These are phyloP conservation scores for Lantana camara DNA, from an alignment of 257 asterid species.

Conservation along the genomic window DNA sequence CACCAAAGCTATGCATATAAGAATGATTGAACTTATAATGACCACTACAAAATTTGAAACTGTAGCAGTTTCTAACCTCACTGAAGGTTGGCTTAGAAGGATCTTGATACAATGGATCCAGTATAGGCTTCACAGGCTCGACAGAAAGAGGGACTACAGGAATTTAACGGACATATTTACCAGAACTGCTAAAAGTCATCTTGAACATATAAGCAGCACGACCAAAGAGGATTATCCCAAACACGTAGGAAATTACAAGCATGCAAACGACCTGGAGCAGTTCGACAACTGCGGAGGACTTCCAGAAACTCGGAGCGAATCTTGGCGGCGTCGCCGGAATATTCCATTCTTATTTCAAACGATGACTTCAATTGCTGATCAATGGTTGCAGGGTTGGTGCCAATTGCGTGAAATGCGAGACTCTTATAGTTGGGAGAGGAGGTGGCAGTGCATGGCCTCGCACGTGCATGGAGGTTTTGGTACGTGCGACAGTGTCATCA, in stretches of 20 bases:
- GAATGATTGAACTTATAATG: neutral
- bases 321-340: slow-evolving; percentile 41
- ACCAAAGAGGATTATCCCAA: no score
- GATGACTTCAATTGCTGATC: slow-evolving; percentile 23
- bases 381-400: slow-evolving; percentile 24
- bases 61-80: slow-evolving; percentile 46
- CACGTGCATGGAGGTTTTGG: no score
- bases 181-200: no score
- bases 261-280: slow-evolving; percentile 72
- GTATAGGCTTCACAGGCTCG: slow-evolving; percentile 63
- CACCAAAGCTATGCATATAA: slow-evolving; percentile 21
- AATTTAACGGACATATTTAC: slow-evolving; percentile 7
- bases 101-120: slow-evolving; percentile 78
- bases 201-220: no score
- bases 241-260: no score
- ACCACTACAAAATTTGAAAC: slow-evolving; percentile 3
- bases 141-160: slow-evolving; percentile 65
- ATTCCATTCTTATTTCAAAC: slow-evolving; percentile 30
- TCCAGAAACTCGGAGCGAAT: slow-evolving; percentile 65
- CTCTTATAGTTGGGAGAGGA: slow-evolving; percentile 25
- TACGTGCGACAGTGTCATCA: slow-evolving; percentile 29
- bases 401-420: neutral
- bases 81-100: slow-evolving; percentile 68
- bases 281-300: slow-evolving; percentile 64
- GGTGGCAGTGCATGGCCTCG: slow-evolving; percentile 20